Evolutionary conservation across 441 rosid species (phyloP), one percentile per base, ranked within the genome.

Genomic region (Gossypium trilobum): DNA sequence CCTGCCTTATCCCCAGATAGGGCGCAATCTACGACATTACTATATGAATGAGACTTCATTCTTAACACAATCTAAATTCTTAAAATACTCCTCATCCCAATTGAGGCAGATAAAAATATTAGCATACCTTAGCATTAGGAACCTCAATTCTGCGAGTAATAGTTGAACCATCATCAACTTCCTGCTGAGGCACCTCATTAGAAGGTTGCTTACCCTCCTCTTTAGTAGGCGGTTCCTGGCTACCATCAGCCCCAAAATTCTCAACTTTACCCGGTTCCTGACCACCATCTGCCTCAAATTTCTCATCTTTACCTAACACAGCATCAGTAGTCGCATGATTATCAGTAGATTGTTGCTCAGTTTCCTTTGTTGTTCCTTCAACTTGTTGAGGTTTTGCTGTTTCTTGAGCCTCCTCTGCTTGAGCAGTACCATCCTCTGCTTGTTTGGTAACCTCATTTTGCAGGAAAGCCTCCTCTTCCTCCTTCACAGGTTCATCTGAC

Each of bases 81-180:
- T 48, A 48, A 48, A 48, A 48, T 48, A 14, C 14, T 48, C 17
- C 52, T 48, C 14, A 4, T 48, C 52, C 52, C 14, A 11, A 48
- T 48, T 48, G 33, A 56, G 61, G 22, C 61, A 56, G 42, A 3
- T 62, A 62, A 36, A 55, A 55, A 9, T n/a, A 16, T 14, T 22
- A 61, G 46, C 73, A 58, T 23, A 89, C 97, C 94, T 88, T 93
- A 60, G 91, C 87, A 76, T 91, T 93, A 0, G 98, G 95, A 78
- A 93, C 92, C 59, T 87, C 91, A 27, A 91, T 87, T 78, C 75
- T 82, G 9, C 85, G 87, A 27, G 89, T 70, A 2, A 82, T 81
- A 54, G 85, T 71, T 70, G 81, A 79, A 17, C 74, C 70, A 2
- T 75, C 87, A 14, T 75, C 87, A n/a, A 36, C 79, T 23, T 75